Evolutionary conservation across 306 rosid species (phyloP), one percentile per base, ranked within the genome.

Genomic region (Rosa chinensis): DNA sequence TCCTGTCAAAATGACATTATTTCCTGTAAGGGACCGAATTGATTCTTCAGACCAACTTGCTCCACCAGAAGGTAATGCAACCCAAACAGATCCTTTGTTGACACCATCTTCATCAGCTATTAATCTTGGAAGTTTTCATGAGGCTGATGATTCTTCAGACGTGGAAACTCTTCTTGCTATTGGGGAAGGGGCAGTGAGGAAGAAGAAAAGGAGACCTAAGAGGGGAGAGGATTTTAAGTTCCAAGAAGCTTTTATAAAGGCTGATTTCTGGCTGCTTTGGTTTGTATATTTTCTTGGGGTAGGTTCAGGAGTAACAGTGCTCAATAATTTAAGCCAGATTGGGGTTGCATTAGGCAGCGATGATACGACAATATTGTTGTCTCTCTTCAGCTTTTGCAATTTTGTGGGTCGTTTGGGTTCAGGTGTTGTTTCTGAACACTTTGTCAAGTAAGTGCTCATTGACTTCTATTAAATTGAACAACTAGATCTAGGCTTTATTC

Each of bases 181-280:
- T 63, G 98, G 97, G 66, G 94, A 89, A 74, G 98, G 97, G 73
- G 98, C 94, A 4, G 83, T 94, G 28, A 32, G 3, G 37, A 89
- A 85, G 85, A 86, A 82, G 88, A 94, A 83, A 83, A 89, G 85
- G 81, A 89, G 87, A 64, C 97, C 98, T 62, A 92, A 78, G 74
- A 85, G 98, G 69, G 97, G 98, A 37, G 98, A 94, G 79, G 98
- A 94, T 89, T 94, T 94, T 87, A 88, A 78, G 84, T 64, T 92
- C 63, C 77, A 58, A 5, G 93, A 94, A 80, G 97, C 89, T 21
- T 23, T 94, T 9, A n/a, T 90, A 78, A 94, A 92, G 87, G 97
- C 97, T 53, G 98, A 94, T 83, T 94, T 94, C 79, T 94, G 98
- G 98, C 88, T 94, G 79, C 93, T 90, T 75, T 92, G 97, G 97